Conservation (phyloP, 2,329 filamentous ascomycete species). For the Fusarium sp. region DNA sequence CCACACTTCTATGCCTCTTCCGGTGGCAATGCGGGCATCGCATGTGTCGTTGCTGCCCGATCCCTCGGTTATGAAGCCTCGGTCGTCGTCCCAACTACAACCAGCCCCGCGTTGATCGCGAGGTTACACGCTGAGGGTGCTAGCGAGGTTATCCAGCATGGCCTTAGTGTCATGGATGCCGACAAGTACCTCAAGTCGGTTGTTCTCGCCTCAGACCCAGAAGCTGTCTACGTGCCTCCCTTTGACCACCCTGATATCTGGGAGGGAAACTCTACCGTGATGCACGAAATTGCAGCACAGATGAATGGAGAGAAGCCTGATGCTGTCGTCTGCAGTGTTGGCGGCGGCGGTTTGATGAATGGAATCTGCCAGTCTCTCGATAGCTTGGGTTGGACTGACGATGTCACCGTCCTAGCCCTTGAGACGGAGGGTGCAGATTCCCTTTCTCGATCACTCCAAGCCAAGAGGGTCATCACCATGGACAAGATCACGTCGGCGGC, state of each 20-base stretch:
- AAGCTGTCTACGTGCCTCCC: constrained; percentile 72
- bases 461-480: constrained; percentile 69
- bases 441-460: constrained; percentile 67
- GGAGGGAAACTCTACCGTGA: constrained; percentile 70
- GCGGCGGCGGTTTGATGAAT: constrained; percentile 84
- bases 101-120: constrained; percentile 74
- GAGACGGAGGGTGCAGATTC: constrained; percentile 81
- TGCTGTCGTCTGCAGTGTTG: constrained; percentile 79
- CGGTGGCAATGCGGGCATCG: constrained; percentile 84
- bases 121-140: constrained; percentile 75
- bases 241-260: constrained; percentile 76
- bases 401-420: constrained; percentile 71
- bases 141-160: constrained; percentile 71
- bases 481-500: constrained; percentile 78
- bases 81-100: constrained; percentile 77
- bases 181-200: constrained; percentile 70
- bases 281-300: constrained; percentile 59
- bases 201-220: constrained; percentile 57
- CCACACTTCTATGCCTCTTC: constrained; percentile 78
- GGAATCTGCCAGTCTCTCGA: constrained; percentile 76
- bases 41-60: constrained; percentile 78
- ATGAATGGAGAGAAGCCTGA: constrained; percentile 73
- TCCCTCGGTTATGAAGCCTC: constrained; percentile 73
- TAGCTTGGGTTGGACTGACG: constrained; percentile 32
- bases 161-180: constrained; percentile 76